Conservation (phyloP, 202 grass and related monocot species). For the Panicum hallii region DNA sequence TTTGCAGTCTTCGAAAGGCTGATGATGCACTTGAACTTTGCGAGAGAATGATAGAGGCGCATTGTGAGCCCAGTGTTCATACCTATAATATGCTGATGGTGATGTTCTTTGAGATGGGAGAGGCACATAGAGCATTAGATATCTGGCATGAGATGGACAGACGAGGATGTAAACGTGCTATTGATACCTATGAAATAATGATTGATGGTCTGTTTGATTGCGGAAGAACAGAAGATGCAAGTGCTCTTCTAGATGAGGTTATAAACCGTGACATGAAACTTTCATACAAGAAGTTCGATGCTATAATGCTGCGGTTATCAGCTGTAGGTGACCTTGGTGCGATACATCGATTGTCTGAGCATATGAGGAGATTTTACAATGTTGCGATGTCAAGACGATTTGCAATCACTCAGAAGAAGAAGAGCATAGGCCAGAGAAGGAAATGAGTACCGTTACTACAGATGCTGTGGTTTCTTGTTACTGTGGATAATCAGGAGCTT, state of each 20-base stretch:
- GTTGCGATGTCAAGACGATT: constrained; percentile 85
- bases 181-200: constrained; percentile 84
- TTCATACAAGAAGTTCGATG: constrained; percentile 78
- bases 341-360: constrained; percentile 82
- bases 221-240: constrained; percentile 66
- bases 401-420: constrained; percentile 89
- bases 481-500: background rate
- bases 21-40: constrained; percentile 67
- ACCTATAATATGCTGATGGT: constrained; percentile 93
- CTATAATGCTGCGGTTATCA: constrained; percentile 73
- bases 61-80: constrained; percentile 91
- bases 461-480: constrained; percentile 6
- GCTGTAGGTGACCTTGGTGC: constrained; percentile 67
- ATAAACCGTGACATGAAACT: constrained; percentile 79
- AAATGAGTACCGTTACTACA: constrained; percentile 32
- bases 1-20: constrained; percentile 74
- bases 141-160: constrained; percentile 89
- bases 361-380: constrained; percentile 97
- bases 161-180: constrained; percentile 62
- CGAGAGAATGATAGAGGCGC: constrained; percentile 74
- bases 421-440: constrained; percentile 76
- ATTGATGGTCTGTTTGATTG: constrained; percentile 88
- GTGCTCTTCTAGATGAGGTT: constrained; percentile 70
- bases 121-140: constrained; percentile 68
- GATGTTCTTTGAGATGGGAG: constrained; percentile 85